Percentiles rank a stretch among this genome's conserved stretches.
phyloP scores from a whole-genome alignment of 768 basidiomycete species.

The Amanita jacksonii region DNA sequence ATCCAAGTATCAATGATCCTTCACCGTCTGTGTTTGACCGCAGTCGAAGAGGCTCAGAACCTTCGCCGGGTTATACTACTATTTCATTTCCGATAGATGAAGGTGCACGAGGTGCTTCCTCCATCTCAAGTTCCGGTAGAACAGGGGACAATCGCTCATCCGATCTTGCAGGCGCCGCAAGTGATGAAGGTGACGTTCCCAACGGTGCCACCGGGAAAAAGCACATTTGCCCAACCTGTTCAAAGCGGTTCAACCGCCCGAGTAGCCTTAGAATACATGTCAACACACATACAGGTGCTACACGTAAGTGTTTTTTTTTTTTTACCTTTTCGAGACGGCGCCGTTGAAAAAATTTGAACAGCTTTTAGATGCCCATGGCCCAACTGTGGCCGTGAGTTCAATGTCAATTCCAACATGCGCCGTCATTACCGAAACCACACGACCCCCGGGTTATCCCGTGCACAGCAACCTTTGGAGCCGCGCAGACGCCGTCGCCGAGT shows the following conservation, averaged over 20 bases:
- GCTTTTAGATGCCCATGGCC: slow-evolving; percentile 71
- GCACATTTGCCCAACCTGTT: slow-evolving; percentile 44
- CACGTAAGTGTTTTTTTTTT: slow-evolving; percentile 36
- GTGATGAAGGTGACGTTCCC: slow-evolving; percentile 7
- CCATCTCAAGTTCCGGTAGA: not conserved
- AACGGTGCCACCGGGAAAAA: slow-evolving; percentile 27
- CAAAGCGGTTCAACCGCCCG: slow-evolving; percentile 60
- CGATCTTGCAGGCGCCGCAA: slow-evolving; percentile 3
- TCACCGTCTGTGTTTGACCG: not conserved
- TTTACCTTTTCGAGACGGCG: not conserved
- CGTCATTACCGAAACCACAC: slow-evolving; percentile 67
- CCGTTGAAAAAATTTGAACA: too few species aligned
- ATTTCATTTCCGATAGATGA: slow-evolving; percentile 7
- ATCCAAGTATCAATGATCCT: not conserved
- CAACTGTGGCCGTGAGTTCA: slow-evolving; percentile 68
- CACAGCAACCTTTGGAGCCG: slow-evolving; percentile 19
- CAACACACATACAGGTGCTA: slow-evolving; percentile 61
- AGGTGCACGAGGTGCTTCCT: not conserved
- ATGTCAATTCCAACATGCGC: slow-evolving; percentile 81
- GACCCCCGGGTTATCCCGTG: slow-evolving; percentile 22
- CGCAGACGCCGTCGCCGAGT: slow-evolving; percentile 17
- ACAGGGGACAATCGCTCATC: not conserved
- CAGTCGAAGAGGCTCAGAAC: slow-evolving; percentile 4
- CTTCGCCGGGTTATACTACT: not conserved
- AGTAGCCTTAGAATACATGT: slow-evolving; percentile 58